A percentile compares a stretch with the other conserved stretches of the same genome.
phyloP scores from a whole-genome alignment of 768 basidiomycete species.

The Suillus occidentalis region DNA sequence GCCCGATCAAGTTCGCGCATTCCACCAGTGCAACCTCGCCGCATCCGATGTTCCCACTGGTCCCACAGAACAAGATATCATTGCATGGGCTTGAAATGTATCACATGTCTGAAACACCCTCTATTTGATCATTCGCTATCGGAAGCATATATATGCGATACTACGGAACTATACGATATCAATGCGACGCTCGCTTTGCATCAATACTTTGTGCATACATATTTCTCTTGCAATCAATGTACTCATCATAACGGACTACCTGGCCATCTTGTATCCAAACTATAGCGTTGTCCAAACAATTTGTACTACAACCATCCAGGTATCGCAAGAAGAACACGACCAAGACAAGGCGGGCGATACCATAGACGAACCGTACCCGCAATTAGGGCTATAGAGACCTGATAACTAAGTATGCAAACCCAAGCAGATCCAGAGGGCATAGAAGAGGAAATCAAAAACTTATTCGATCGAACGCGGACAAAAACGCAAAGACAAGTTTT shows the following conservation, averaged over 20 bases:
- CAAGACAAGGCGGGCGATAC: slow-evolving; percentile 20
- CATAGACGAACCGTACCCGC: slow-evolving; percentile 18
- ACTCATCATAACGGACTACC: slow-evolving; percentile 2
- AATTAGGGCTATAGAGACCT: slow-evolving; percentile 23
- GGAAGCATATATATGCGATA: not conserved
- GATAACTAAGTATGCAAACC: slow-evolving; percentile 24
- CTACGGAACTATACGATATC: not conserved
- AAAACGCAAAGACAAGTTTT: slow-evolving; percentile 8
- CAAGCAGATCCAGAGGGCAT: slow-evolving; percentile 15
- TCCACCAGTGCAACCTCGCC: slow-evolving; percentile 61
- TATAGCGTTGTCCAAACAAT: slow-evolving; percentile 26
- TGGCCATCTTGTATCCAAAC: slow-evolving; percentile 4
- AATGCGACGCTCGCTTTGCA: not conserved
- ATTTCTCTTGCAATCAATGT: not conserved
- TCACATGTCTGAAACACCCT: not conserved
- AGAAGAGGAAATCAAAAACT: slow-evolving; percentile 10
- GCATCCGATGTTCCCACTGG: slow-evolving; percentile 50
- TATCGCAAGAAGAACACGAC: slow-evolving; percentile 35
- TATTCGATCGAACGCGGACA: not conserved
- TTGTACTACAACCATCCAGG: slow-evolving; percentile 39
- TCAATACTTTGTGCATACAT: not conserved
- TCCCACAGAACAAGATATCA: slow-evolving; percentile 45
- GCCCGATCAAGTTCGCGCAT: slow-evolving; percentile 46
- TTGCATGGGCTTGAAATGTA: slow-evolving; percentile 38
- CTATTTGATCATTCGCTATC: not conserved